These are phyloP conservation scores for Colletotrichum camelliae DNA, from an alignment of 2,329 filamentous ascomycete genomes.

Conservation along the genomic window DNA sequence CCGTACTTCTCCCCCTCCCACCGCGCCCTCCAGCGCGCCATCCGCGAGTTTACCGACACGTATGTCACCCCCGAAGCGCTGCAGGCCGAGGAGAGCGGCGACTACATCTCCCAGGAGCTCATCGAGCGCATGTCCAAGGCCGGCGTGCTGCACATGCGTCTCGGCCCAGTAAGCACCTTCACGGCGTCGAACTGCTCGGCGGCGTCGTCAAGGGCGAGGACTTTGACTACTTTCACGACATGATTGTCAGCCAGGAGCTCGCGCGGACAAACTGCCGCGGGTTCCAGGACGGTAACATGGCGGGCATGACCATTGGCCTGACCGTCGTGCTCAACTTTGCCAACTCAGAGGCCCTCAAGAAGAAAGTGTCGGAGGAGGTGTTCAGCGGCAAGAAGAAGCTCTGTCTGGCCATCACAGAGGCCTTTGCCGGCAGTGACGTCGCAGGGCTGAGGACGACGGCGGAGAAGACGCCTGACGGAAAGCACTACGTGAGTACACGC, in stretches of 20 bases:
- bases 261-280: constrained; percentile 74
- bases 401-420: constrained; percentile 86
- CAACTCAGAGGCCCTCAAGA: constrained; percentile 68
- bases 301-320: constrained; percentile 83
- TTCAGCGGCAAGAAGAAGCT: constrained; percentile 86
- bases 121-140: constrained; percentile 80
- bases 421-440: constrained; percentile 85
- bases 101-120: constrained; percentile 72
- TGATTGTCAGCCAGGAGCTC: constrained; percentile 78
- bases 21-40: constrained; percentile 68
- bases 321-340: constrained; percentile 83
- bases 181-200: constrained; percentile 71
- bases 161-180: constrained; percentile 82
- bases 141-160: constrained; percentile 79
- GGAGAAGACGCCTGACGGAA: constrained; percentile 75
- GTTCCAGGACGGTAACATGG: constrained; percentile 87
- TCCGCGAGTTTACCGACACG: constrained; percentile 75
- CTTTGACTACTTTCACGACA: constrained; percentile 87
- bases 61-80: constrained; percentile 77
- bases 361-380: constrained; percentile 73
- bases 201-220: constrained; percentile 78
- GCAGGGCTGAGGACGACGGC: constrained; percentile 81
- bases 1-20: constrained; percentile 85
- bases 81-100: constrained; percentile 76
- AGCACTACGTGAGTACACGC: constrained; percentile 65